These are phyloP conservation scores for Akanthomyces uredinophilus DNA, from an alignment of 2,329 filamentous ascomycete species.

Conservation along the genomic window DNA sequence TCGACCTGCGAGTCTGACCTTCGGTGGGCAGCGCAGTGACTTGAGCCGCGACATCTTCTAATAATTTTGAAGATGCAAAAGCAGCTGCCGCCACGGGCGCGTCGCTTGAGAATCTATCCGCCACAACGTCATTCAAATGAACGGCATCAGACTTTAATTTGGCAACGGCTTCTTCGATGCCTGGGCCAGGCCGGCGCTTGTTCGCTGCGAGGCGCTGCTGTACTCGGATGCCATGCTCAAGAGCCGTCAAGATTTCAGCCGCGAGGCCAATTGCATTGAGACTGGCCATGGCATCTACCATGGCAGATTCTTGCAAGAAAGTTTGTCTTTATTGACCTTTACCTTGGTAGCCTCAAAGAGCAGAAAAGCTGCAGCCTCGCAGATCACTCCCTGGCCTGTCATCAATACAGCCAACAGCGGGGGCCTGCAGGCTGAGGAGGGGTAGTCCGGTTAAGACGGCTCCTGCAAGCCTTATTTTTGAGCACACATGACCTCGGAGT, in stretches of 20 bases:
- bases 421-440: not conserved
- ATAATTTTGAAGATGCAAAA: not conserved
- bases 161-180: not conserved
- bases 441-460: not conserved
- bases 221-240: not conserved
- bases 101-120: not conserved
- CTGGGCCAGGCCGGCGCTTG: not conserved
- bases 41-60: not conserved
- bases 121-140: not conserved
- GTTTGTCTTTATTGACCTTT: too few species aligned
- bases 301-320: too few species aligned
- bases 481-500: not conserved
- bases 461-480: not conserved
- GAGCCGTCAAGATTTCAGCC: not conserved
- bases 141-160: not conserved
- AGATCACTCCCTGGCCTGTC: not conserved
- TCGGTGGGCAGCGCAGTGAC: not conserved
- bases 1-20: not conserved
- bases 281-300: not conserved
- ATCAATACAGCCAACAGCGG: not conserved
- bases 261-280: not conserved
- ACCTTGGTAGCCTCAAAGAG: too few species aligned
- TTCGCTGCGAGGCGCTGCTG: not conserved
- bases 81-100: not conserved
- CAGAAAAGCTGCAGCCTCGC: not conserved